These are phyloP conservation scores for Herpetomonas tarakana DNA, from an alignment of 208 protist genomes.

Conservation along the genomic window DNA sequence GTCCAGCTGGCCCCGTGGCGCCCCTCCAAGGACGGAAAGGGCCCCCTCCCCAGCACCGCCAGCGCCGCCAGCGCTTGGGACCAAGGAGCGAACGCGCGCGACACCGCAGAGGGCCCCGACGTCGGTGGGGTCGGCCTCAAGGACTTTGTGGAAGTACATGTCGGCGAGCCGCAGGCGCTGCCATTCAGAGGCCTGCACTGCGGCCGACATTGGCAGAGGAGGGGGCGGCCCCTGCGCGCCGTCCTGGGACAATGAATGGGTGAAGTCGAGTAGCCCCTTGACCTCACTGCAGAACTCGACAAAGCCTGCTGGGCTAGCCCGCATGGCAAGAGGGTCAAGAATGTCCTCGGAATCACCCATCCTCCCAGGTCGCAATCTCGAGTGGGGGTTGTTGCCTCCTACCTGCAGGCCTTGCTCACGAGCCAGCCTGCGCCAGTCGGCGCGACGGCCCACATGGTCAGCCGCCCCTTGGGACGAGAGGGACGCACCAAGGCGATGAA, in stretches of 20 bases:
- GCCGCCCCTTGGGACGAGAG: neutral
- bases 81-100: conserved; percentile 18
- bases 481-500: conserved; percentile 11
- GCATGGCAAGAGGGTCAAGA: neutral
- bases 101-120: conserved; percentile 26
- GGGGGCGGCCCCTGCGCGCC: neutral
- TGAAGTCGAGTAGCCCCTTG: neutral
- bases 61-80: too few relatives aligned
- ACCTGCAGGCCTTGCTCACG: neutral
- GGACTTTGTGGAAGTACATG: conserved; percentile 20
- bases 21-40: too few relatives aligned
- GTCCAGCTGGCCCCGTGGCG: too few relatives aligned
- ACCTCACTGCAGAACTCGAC: neutral
- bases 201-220: neutral
- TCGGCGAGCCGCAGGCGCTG: conserved; percentile 15
- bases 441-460: neutral
- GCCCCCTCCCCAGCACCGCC: too few relatives aligned
- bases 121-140: conserved; percentile 19
- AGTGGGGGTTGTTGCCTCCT: neutral
- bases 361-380: too few relatives aligned
- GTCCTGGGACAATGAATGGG: neutral
- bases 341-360: neutral
- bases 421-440: neutral
- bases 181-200: too few relatives aligned
- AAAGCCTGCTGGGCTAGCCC: neutral